These are phyloP conservation scores for Yamadazyma friedrichii DNA, from an alignment of 1,139 yeast genomes.

Conservation along the genomic window DNA sequence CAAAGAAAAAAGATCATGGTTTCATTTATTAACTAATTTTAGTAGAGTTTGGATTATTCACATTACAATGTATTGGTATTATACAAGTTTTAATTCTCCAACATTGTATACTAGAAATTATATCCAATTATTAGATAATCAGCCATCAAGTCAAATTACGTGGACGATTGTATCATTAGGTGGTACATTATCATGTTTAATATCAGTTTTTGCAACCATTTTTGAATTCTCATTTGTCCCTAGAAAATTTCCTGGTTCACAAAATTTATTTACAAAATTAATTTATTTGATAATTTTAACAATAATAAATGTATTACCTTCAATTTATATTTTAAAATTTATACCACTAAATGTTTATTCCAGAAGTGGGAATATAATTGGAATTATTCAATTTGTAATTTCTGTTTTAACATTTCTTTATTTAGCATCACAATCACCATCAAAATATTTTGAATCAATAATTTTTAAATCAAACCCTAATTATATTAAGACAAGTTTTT, in stretches of 20 bases:
- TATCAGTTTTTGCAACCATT: constrained; percentile 61
- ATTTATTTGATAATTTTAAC: constrained; percentile 43
- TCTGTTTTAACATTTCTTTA: constrained; percentile 62
- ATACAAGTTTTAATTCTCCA: constrained; percentile 75
- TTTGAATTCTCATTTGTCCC: constrained; percentile 70
- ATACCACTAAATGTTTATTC: constrained; percentile 54
- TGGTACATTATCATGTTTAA: constrained; percentile 64
- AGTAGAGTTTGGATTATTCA: constrained; percentile 85
- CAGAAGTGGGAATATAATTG: constrained; percentile 45
- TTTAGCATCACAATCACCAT: constrained; percentile 54
- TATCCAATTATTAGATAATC: constrained; percentile 54
- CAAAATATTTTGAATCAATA: constrained; percentile 41
- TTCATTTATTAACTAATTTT: constrained; percentile 73
- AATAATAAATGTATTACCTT: constrained; percentile 55
- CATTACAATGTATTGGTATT: constrained; percentile 76
- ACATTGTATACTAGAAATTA: constrained; percentile 68
- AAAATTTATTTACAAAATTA: constrained; percentile 44
- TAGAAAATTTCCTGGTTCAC: constrained; percentile 66
- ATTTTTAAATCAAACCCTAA: constrained; percentile 4
- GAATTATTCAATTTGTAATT: constrained; percentile 58
- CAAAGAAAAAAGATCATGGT: constrained; percentile 73
- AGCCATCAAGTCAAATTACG: constrained; percentile 62
- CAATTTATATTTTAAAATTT: constrained; percentile 56
- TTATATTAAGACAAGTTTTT: constrained; percentile 7
- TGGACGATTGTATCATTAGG: constrained; percentile 69